Conservation (phyloP, 257 asterid genomes). For the Solanum ossicruentum region DNA sequence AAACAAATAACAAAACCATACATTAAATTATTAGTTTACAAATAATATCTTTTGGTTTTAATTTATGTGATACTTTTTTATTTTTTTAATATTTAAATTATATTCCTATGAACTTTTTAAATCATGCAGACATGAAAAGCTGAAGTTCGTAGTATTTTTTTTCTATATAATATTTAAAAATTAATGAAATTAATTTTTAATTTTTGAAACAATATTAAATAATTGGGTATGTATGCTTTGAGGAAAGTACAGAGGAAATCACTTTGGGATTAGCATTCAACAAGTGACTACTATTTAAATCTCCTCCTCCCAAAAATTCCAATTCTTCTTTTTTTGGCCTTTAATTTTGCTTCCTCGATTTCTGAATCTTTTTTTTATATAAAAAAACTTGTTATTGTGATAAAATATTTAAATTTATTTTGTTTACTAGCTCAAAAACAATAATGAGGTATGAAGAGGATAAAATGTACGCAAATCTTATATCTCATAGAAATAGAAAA, state of each 20-base stretch:
- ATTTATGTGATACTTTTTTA: background rate
- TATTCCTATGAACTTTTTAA: background rate
- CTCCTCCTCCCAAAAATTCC: background rate
- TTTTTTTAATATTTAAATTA: background rate
- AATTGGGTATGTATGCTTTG: background rate
- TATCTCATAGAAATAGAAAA: too few species aligned
- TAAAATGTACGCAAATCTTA: too few species aligned
- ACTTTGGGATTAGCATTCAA: background rate
- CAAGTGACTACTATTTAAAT: background rate
- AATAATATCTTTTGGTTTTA: background rate
- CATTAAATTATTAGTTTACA: background rate
- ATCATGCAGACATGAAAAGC: background rate
- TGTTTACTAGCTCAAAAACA: too few species aligned
- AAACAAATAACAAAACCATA: background rate
- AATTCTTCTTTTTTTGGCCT: background rate
- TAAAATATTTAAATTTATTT: too few species aligned
- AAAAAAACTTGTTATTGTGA: too few species aligned
- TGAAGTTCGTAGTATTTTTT: background rate
- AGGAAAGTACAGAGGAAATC: background rate
- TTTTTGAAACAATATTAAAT: too few species aligned
- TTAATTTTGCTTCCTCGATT: background rate
- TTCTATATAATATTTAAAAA: background rate
- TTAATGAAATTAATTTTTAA: background rate
- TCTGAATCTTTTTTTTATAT: background rate
- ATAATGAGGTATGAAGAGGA: rapidly evolving